A percentile compares a stretch with the other conserved stretches of the same genome.
Conservation (phyloP, 2,329 filamentous ascomycete species). For the Pseudopithomyces maydicus region DNA sequence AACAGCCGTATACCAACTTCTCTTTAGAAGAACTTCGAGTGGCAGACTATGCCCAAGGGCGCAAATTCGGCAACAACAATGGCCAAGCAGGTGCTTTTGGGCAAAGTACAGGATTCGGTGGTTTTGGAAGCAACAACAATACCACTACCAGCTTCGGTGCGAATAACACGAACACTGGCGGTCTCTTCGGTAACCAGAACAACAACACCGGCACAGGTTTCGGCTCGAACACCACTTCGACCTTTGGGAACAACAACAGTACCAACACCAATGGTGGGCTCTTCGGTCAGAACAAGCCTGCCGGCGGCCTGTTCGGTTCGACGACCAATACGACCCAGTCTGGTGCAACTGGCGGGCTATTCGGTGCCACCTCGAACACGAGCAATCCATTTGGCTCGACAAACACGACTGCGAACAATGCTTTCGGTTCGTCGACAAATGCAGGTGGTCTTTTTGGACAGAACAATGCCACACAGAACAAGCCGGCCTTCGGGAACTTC, state of each 20-base stretch:
- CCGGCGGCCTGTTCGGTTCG: conserved; percentile 45
- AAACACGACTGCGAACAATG: conserved; percentile 45
- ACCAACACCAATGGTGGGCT: conserved; percentile 40
- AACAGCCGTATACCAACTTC: conserved; percentile 83
- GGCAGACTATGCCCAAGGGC: conserved; percentile 86
- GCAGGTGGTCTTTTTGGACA: conserved; percentile 55
- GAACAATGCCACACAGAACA: conserved; percentile 40
- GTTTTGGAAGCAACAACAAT: conserved; percentile 49
- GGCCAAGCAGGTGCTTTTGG: conserved; percentile 85
- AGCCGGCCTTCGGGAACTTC: conserved; percentile 44
- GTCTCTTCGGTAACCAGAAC: conserved; percentile 51
- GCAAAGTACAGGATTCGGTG: conserved; percentile 62
- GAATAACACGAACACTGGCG: conserved; percentile 44
- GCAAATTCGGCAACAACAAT: conserved; percentile 80
- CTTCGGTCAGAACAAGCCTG: conserved; percentile 42
- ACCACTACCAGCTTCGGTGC: conserved; percentile 55
- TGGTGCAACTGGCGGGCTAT: conserved; percentile 38
- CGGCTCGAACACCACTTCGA: conserved; percentile 37
- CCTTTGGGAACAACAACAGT: conserved; percentile 31
- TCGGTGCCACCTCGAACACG: conserved; percentile 40
- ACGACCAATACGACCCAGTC: conserved; percentile 30
- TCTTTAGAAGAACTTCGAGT: conserved; percentile 73
- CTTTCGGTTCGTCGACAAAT: conserved; percentile 37
- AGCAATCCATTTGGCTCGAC: conserved; percentile 43
- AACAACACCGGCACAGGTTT: conserved; percentile 42